Base-by-base conservation (phyloP, 352 stramenopile species). In the Phytopythium boreale region DNA sequence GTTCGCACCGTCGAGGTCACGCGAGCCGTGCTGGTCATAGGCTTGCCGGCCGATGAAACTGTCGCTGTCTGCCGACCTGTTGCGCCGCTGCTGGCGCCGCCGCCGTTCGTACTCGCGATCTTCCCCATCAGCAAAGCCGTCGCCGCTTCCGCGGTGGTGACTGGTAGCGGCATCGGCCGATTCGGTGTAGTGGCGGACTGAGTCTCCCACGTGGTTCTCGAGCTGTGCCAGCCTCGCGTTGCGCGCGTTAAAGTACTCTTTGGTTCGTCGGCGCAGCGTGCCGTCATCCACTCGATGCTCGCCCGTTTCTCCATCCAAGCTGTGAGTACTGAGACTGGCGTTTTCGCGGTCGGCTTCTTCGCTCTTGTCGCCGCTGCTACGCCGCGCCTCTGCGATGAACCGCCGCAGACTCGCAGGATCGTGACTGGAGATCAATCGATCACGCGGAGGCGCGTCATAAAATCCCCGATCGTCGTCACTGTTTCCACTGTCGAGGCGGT, bases 141-240 rank as follows among this genome's bases (percentile, higher is more conserved):
- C 53, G 4, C 34, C 53, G 36, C 51, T 43, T 58, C 29, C 51
- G 19, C 51, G 29, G 9, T 58, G 51, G 34, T 36, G 36, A 4
- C 34, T 10, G n/a, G n/a, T 20, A 29, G 29, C 44, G n/a, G 4
- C 36, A 6, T 8, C 24, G 7, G 44, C 29, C 1, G 41, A 34
- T n/a, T 63, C 58, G 22, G 41, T 55, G 31, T 63, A 37, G 39
- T 26, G 44, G n/a, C 19, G 44, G 11, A 17, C 36, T 26, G 22
- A 53, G 22, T 22, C 44, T 12, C 37, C n/a, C 44, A 49, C 37
- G 59, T 39, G 37, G 62, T 37, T 56, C 44, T 58, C 63, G 20
- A 79, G 56, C 39, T 68, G 27, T 15, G 63, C 69, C 4, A 75
- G 57, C 14, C 62, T 61, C 44, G 72, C 69, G 51, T 79, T 77